Conservation (phyloP, 306 rosid species). For the Comarum palustre region DNA sequence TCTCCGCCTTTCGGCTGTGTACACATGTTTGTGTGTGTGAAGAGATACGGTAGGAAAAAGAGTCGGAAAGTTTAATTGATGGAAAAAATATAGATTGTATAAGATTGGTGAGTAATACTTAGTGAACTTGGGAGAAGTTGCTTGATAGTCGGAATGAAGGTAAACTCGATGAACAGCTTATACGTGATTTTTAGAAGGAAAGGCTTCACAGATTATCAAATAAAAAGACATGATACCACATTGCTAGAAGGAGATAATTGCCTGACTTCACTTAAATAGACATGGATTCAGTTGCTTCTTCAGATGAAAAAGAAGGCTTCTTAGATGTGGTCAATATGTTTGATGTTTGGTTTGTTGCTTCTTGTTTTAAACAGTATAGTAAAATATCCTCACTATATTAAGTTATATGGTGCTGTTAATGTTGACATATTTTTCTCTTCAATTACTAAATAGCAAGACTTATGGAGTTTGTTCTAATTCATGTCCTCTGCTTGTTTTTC, state of each 20-base stretch:
- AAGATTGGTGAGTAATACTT: background rate
- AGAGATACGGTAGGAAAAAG: background rate
- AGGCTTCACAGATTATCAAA: background rate
- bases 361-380: background rate
- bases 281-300: background rate
- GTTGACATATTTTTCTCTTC: background rate
- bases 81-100: background rate
- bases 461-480: slow-evolving; percentile 12
- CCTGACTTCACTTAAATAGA: background rate
- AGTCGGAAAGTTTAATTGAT: background rate
- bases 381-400: background rate
- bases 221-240: background rate
- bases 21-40: background rate
- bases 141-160: background rate
- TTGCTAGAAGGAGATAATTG: background rate
- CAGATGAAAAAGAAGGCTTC: background rate
- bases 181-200: background rate
- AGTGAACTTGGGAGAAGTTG: background rate
- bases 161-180: background rate
- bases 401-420: background rate
- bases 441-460: background rate
- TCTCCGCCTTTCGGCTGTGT: background rate
- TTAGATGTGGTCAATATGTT: background rate
- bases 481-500: slow-evolving; percentile 21
- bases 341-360: background rate